Evolutionary conservation across 1,139 yeast species (phyloP), one percentile per base, ranked within the genome.

Genomic region (Zygoascus hellenicus): DNA sequence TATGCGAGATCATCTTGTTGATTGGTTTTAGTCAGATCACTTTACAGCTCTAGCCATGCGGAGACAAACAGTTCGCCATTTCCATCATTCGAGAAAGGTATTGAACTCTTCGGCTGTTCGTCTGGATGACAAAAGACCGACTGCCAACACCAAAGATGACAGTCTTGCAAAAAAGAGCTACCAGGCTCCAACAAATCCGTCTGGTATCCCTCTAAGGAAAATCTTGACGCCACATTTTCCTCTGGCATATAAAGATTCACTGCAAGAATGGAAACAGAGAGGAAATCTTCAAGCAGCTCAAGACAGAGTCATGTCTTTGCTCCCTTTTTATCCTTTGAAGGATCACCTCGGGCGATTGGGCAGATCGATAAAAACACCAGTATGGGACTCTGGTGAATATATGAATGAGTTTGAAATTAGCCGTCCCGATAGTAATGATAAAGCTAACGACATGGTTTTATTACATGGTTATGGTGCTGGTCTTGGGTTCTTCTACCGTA

Each of bases 381-480:
- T 81, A 16, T 58, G 54, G 11, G 72, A 72, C 31, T 15, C 29
- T 10, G 72, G 74, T 2, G 71, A 74, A 9, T 71, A 63, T 54
- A 75, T 86, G 59, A 83, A 82, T 59, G 86, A 83, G 58, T 75
- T 83, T 48, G 69, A 69, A 44, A 55, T 70, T 46, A 52, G 57
- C n/a, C 61, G 62, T 7, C 50, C 52, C 10, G 58, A 54, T 29
- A 43, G 51, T 14, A 54, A 56, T 9, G 52, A 56, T 54, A 53
- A 55, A 22, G 26, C 15, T 13, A 14, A 30, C 31, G 59, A 62
- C 26, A 58, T 83, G 19, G 88, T 89, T 3, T 71, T 92, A 58
- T 60, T 92, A 13, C 98, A 92, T 62, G 98, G 98, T 0, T 89
- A 87, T 64, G 96, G 95, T 0, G 95, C 97, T 0, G 83, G 95